These are phyloP conservation scores for Scedosporium minutisporum DNA, from an alignment of 2,329 filamentous ascomycete species.

Conservation along the genomic window DNA sequence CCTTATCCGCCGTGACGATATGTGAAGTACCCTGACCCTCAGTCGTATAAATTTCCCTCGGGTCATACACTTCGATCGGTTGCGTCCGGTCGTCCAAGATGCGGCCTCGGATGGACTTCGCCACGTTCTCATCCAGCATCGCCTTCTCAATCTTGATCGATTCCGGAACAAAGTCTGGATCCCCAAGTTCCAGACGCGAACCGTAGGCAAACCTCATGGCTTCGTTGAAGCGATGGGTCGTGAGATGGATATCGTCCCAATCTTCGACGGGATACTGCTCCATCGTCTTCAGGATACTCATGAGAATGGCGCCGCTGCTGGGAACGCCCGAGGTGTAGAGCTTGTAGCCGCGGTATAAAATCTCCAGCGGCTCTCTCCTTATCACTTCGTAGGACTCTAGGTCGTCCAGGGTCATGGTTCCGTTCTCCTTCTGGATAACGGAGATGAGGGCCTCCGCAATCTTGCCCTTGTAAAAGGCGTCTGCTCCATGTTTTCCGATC, in stretches of 20 bases:
- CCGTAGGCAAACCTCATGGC: constrained; percentile 86
- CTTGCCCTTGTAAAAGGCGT: constrained; percentile 64
- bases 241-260: constrained; percentile 48
- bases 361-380: constrained; percentile 52
- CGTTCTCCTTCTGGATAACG: constrained; percentile 57
- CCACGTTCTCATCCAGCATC: constrained; percentile 56
- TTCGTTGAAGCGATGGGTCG: constrained; percentile 69
- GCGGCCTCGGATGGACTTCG: constrained; percentile 47
- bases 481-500: constrained; percentile 63
- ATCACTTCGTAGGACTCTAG: constrained; percentile 62
- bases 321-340: constrained; percentile 65
- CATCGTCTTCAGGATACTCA: constrained; percentile 73
- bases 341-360: constrained; percentile 60
- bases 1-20: constrained; percentile 59
- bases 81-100: constrained; percentile 67
- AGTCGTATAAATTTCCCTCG: constrained; percentile 52
- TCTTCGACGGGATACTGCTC: constrained; percentile 60
- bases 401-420: constrained; percentile 79
- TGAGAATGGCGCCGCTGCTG: constrained; percentile 64
- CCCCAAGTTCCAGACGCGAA: constrained; percentile 66
- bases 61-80: constrained; percentile 66
- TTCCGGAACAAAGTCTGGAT: constrained; percentile 63
- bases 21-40: constrained; percentile 68
- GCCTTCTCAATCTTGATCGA: constrained; percentile 46
- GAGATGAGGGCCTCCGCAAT: constrained; percentile 67